Percentiles rank a stretch among this genome's conserved stretches.
Conservation (phyloP, 1,139 yeast species). For the Magnusiomyces tetraspermus region DNA sequence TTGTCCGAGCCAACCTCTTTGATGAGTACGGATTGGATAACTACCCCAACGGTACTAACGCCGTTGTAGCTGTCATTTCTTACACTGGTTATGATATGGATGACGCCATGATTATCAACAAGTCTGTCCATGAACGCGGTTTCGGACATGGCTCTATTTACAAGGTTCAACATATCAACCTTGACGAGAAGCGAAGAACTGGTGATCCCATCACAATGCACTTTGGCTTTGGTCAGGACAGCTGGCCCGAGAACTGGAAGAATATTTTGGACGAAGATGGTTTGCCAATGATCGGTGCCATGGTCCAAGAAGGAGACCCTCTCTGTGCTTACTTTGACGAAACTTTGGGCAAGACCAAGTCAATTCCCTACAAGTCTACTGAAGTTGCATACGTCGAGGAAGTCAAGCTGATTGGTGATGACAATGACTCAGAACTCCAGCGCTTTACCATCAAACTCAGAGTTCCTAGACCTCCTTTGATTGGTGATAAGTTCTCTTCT, state of each 20-base stretch:
- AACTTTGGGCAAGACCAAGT: constrained; percentile 80
- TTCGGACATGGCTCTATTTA: constrained; percentile 96
- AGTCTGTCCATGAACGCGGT: constrained; percentile 95
- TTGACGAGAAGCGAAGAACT: constrained; percentile 66
- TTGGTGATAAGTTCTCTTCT: constrained; percentile 97
- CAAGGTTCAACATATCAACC: constrained; percentile 86
- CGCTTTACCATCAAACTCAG: constrained; percentile 80
- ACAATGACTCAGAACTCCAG: constrained; percentile 72
- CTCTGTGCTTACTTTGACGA: constrained; percentile 89
- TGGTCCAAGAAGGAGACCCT: constrained; percentile 93
- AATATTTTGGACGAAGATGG: constrained; percentile 88
- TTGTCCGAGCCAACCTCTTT: constrained; percentile 85
- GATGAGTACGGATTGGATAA: constrained; percentile 97
- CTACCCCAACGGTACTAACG: constrained; percentile 97
- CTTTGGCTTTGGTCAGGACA: constrained; percentile 88
- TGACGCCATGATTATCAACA: constrained; percentile 97
- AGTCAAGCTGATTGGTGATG: constrained; percentile 81
- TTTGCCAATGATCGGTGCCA: constrained; percentile 78
- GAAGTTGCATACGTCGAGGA: constrained; percentile 96
- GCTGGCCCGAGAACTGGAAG: constrained; percentile 87
- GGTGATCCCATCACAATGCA: constrained; percentile 95
- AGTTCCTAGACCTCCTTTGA: constrained; percentile 82
- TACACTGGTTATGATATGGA: constrained; percentile 99
- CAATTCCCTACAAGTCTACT: constrained; percentile 84
- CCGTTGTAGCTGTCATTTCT: constrained; percentile 97